Conservation (phyloP, 2,329 filamentous ascomycete species). For the Cryphonectria carpinicola region DNA sequence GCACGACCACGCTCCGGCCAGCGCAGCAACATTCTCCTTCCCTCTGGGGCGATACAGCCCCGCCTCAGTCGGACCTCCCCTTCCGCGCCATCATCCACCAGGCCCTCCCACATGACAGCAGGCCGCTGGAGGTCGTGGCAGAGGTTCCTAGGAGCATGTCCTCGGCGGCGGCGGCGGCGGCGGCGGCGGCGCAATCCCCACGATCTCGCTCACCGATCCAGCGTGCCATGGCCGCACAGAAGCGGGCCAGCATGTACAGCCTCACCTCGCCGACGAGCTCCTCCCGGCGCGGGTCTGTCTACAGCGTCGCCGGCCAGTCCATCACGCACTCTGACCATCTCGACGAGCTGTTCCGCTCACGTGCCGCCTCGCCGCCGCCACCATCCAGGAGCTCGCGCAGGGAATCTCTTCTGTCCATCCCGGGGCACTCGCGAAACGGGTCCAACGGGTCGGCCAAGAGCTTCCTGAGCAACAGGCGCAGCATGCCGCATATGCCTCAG, state of each 20-base stretch:
- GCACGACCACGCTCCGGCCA: slow-evolving; percentile 38
- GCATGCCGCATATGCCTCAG: slow-evolving; percentile 49
- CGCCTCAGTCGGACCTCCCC: slow-evolving; percentile 9
- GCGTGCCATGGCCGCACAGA: slow-evolving; percentile 28
- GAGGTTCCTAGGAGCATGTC: slow-evolving; percentile 36
- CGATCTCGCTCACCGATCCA: slow-evolving; percentile 27
- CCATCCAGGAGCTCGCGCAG: slow-evolving; percentile 21
- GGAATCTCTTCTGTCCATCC: slow-evolving; percentile 28
- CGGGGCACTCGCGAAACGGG: slow-evolving; percentile 8
- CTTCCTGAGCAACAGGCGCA: slow-evolving; percentile 43
- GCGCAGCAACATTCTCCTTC: slow-evolving; percentile 21
- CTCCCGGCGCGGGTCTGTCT: slow-evolving; percentile 21
- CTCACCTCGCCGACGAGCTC: slow-evolving; percentile 25
- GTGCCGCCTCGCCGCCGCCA: slow-evolving; percentile 3
- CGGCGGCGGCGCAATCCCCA: slow-evolving; percentile 34
- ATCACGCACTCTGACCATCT: slow-evolving; percentile 1
- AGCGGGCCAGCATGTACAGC: slow-evolving; percentile 32
- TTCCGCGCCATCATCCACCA: background rate
- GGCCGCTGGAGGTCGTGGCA: slow-evolving; percentile 4
- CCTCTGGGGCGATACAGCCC: slow-evolving; percentile 12
- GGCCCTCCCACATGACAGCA: background rate
- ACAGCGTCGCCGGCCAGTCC: slow-evolving; percentile 17
- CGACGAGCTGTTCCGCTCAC: slow-evolving; percentile 1
- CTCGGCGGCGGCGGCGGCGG: slow-evolving; percentile 39
- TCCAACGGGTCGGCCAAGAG: slow-evolving; percentile 23